A percentile compares a stretch with the other conserved stretches of the same genome.
phyloP scores from a whole-genome alignment of 345 rosid species.

The Limnanthes douglasii region DNA sequence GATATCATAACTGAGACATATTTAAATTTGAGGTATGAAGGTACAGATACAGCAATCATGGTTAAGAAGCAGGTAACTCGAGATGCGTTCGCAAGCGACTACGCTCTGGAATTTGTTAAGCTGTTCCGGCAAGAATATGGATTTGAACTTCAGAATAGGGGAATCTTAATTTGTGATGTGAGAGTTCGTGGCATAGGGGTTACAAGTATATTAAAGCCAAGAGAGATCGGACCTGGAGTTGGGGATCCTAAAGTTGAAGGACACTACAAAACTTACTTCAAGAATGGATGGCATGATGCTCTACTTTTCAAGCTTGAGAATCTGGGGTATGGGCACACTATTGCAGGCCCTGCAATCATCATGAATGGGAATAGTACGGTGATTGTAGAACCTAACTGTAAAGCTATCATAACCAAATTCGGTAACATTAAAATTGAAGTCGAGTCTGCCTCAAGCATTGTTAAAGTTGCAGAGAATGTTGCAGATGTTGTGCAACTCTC shows the following conservation, averaged over 20 bases:
- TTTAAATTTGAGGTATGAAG: conserved; percentile 80
- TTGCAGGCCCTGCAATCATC: conserved; percentile 76
- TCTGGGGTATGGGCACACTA: conserved; percentile 51
- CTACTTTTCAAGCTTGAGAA: conserved; percentile 73
- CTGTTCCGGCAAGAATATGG: conserved; percentile 89
- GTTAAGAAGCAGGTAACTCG: conserved; percentile 37
- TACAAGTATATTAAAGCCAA: conserved; percentile 77
- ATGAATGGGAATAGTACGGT: conserved; percentile 98
- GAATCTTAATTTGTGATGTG: conserved; percentile 67
- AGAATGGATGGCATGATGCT: conserved; percentile 55
- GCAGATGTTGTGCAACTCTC: conserved; percentile 98
- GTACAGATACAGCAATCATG: conserved; percentile 98
- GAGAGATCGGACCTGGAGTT: conserved; percentile 25
- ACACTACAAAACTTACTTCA: conserved; percentile 52
- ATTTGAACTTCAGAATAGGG: conserved; percentile 70
- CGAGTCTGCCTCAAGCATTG: conserved; percentile 21
- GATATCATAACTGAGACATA: conserved; percentile 60
- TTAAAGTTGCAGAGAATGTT: conserved; percentile 42
- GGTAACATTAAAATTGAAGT: conserved; percentile 81
- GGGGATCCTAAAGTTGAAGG: conserved; percentile 46
- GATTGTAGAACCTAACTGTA: conserved; percentile 77
- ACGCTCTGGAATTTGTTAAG: conserved; percentile 60
- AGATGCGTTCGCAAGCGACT: conserved; percentile 36
- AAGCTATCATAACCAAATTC: conserved; percentile 63
- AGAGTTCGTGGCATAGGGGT: conserved; percentile 89